phyloP scores from a whole-genome alignment of 2,329 filamentous ascomycete genomes.

The Knoxdaviesia proteae region DNA sequence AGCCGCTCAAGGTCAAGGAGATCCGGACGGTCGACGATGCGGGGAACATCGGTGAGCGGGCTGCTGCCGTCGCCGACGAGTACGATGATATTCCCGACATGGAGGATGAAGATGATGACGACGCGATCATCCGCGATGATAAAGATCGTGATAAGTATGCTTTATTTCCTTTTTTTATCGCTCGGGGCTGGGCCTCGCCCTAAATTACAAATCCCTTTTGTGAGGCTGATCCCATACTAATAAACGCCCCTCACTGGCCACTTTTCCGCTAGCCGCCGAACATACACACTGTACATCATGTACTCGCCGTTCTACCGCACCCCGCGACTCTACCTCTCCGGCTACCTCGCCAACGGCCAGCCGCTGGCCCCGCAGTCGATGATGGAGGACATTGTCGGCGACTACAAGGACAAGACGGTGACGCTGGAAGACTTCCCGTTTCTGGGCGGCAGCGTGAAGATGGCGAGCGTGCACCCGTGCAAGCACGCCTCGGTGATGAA shows the following conservation, averaged over 20 bases:
- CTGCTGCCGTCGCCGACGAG: slow-evolving; percentile 52
- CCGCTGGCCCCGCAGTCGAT: slow-evolving; percentile 66
- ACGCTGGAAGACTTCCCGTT: slow-evolving; percentile 96
- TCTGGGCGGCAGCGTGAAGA: slow-evolving; percentile 79
- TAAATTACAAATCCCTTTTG: too few relatives aligned
- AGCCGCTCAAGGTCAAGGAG: slow-evolving; percentile 57
- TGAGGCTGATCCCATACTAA: not conserved
- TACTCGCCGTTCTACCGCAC: slow-evolving; percentile 95
- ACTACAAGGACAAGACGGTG: slow-evolving; percentile 97
- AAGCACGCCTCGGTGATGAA: slow-evolving; percentile 98
- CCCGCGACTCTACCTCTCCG: slow-evolving; percentile 82
- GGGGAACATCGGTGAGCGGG: slow-evolving; percentile 62
- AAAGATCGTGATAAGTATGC: slow-evolving; percentile 1
- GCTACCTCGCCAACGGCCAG: slow-evolving; percentile 61
- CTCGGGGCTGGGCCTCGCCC: too few relatives aligned
- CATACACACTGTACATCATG: slow-evolving; percentile 97
- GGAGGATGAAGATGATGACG: slow-evolving; percentile 94
- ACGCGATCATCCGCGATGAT: slow-evolving; percentile 74
- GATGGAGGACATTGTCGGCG: slow-evolving; percentile 93
- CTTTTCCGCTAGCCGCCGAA: slow-evolving; percentile 50
- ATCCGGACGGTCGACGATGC: slow-evolving; percentile 78
- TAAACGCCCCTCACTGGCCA: not conserved
- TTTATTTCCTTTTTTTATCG: not conserved
- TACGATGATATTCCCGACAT: slow-evolving; percentile 84
- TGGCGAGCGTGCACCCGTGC: slow-evolving; percentile 92